Conservation (phyloP, 331 rosid species). For the Ulmus americana region DNA sequence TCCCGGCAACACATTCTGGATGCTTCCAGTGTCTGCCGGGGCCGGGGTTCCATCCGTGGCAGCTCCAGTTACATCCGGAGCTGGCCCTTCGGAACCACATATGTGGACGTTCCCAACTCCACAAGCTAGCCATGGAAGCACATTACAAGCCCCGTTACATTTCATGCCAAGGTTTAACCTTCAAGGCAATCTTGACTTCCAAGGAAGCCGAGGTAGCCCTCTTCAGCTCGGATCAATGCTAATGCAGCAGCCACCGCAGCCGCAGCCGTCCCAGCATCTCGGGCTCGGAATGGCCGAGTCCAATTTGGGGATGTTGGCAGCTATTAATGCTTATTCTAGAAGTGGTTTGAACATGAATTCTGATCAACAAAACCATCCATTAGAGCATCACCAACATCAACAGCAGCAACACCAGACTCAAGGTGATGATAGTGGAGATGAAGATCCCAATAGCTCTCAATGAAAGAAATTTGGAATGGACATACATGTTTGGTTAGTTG, state of each 20-base stretch:
- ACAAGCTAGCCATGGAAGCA: conserved; percentile 25
- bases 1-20: conserved; percentile 70
- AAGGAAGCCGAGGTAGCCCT: conserved; percentile 38
- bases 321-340: conserved; percentile 73
- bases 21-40: conserved; percentile 59
- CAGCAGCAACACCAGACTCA: conserved; percentile 38
- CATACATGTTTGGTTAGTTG: too few species aligned
- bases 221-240: conserved; percentile 73
- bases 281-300: conserved; percentile 69
- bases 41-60: conserved; percentile 25
- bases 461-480: conserved; percentile 18
- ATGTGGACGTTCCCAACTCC: conserved; percentile 71
- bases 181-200: conserved; percentile 47
- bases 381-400: conserved; percentile 47
- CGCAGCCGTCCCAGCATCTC: conserved; percentile 57
- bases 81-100: conserved; percentile 48
- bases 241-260: conserved; percentile 58
- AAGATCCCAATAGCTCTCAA: conserved; percentile 58
- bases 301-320: conserved; percentile 80
- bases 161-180: conserved; percentile 72
- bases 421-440: conserved; percentile 62
- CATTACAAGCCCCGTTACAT: conserved; percentile 56
- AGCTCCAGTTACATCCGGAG: conserved; percentile 14
- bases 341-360: conserved; percentile 60
- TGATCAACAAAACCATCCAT: conserved; percentile 39